Base-by-base conservation (phyloP, 768 basidiomycete genomes). In the Cystobasidium ongulense region DNA sequence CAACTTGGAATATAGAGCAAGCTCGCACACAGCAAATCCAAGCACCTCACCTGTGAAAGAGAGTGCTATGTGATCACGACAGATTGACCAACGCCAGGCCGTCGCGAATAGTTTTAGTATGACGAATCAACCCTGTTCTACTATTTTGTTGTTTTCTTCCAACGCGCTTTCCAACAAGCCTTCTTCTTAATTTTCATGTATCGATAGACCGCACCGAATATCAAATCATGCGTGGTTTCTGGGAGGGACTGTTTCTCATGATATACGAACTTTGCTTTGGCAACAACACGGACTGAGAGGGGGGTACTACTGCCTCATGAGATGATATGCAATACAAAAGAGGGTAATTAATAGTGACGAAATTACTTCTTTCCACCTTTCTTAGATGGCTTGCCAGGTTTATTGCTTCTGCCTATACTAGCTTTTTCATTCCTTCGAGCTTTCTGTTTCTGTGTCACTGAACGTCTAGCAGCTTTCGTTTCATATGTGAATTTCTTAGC, bases 1-100 rank as follows among this genome's bases (percentile, higher is more conserved):
- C 35, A 64, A 77, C 50, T 73, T 79, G 54, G 78, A 78, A 41
- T 74, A 72, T 50, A 35, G 59, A 17, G 41, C 65, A 21, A 67
- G 31, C 23, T 23, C 29, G 35, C 41, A 67, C 7, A 41, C 41
- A 11, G 21, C 3, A 13, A 23, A 38, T 27, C 2, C 18, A 23
- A 2, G 13, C 10, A 27, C 41, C 21, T 67, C 41, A 17, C 65
- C 65, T 29, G 21, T 38, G 41, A 43, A 43, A 64, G 36, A 64
- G 41, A 29, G 36, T 27, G 25, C 41, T 13, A 8, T 64, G 63
- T 59, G 57, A 59, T 27, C 23, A 15, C 25, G 21, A 15, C 21
- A 29, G 29, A 27, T 21, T 59, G 15, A 3, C 33, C 27, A 4
- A 27, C 27, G n/a, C n/a, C n/a, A n/a, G n/a, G n/a, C n/a, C n/a